Conservation (phyloP, 176 grass and related monocot genomes). For the Musa itinerans region DNA sequence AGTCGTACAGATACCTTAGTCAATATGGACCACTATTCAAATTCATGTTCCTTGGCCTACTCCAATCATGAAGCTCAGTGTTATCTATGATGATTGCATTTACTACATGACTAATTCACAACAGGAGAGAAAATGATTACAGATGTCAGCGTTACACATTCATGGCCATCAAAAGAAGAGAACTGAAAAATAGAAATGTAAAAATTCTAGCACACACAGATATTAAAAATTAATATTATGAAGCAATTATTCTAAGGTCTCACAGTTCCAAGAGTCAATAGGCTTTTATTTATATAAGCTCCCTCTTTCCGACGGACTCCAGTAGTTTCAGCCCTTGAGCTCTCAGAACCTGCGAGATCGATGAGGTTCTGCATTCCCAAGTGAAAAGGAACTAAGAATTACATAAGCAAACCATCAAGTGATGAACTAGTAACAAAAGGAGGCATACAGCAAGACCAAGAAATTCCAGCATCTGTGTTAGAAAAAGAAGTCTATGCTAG, state of each 20-base stretch:
- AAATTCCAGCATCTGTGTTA: neutral
- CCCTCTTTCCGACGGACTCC: constrained; percentile 97
- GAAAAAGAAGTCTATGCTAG: neutral
- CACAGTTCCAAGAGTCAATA: constrained; percentile 99
- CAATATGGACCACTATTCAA: neutral
- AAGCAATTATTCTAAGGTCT: neutral
- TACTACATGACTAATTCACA: constrained; percentile 1
- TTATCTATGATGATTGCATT: neutral
- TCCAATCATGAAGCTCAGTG: neutral
- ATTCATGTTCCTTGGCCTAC: neutral
- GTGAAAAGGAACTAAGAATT: constrained; percentile 37
- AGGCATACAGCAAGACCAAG: neutral
- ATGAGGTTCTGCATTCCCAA: constrained; percentile 91
- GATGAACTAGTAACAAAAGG: neutral
- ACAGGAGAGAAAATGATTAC: neutral
- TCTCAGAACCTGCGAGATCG: constrained; percentile 99
- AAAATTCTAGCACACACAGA: neutral
- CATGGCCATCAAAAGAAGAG: too few species aligned
- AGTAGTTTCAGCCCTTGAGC: constrained; percentile 94
- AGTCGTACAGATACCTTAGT: too few species aligned
- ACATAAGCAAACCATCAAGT: constrained; percentile 9
- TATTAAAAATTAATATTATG: neutral
- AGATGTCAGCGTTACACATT: too few species aligned
- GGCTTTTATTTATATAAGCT: constrained; percentile 99
- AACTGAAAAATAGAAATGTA: neutral